Conservation (phyloP, 768 basidiomycete genomes). For the Kwoniella sp. region DNA sequence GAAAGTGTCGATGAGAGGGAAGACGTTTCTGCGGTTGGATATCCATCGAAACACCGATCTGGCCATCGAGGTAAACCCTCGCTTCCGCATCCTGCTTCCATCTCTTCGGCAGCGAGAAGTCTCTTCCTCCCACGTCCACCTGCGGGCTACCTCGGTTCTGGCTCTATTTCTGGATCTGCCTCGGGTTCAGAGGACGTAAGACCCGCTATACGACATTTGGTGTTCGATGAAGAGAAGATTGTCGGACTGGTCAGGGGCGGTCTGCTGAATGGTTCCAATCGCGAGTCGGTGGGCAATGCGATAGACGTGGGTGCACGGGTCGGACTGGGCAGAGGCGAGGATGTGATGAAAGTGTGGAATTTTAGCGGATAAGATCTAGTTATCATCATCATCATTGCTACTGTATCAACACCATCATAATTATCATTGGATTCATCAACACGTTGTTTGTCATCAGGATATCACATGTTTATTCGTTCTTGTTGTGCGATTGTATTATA, state of each 20-base stretch:
- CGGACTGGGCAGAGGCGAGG: neutral
- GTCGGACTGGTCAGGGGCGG: slow-evolving; percentile 44
- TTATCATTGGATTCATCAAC: no score
- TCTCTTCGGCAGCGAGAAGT: slow-evolving; percentile 48
- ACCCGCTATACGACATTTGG: slow-evolving; percentile 39
- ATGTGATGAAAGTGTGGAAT: slow-evolving; percentile 47
- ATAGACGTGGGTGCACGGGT: neutral
- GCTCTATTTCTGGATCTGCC: neutral
- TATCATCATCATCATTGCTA: no score
- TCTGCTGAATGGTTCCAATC: no score
- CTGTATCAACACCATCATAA: no score
- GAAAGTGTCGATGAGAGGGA: slow-evolving; percentile 9
- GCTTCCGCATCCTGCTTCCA: slow-evolving; percentile 50
- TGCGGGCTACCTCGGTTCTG: neutral
- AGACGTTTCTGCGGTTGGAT: no score
- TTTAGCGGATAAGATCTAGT: slow-evolving; percentile 26
- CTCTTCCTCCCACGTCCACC: slow-evolving; percentile 44
- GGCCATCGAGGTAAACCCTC: neutral
- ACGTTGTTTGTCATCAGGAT: no score
- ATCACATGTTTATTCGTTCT: no score
- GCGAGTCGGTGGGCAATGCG: no score
- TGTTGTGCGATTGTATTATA: no score
- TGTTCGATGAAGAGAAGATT: slow-evolving; percentile 56
- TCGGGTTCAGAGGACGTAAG: neutral
- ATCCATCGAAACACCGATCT: neutral